Evolutionary conservation across 768 basidiomycete species (phyloP), one percentile per base, ranked within the genome.

Genomic region (Tephrocybe sp.): DNA sequence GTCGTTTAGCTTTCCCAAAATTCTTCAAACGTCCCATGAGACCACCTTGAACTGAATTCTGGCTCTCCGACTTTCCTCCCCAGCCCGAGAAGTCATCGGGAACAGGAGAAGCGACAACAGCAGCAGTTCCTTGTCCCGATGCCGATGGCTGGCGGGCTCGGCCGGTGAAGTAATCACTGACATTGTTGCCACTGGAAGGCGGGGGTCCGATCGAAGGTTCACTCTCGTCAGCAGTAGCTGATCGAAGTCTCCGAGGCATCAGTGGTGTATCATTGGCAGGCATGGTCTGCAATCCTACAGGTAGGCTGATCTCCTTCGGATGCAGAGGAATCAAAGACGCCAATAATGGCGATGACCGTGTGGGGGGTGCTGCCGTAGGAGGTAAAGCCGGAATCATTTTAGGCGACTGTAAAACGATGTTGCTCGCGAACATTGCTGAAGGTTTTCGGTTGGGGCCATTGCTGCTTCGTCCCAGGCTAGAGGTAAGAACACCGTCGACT

Each of bases 21-120:
- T 72, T 85, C 65, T 85, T 90, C 52, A 94, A 67, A 55, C 88
- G 80, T 0, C 91, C 89, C 79, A 95, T 94, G 48, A 94, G 67
- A 1, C 88, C 79, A 20, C 74, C 67, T 4, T 86, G 82, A 3
- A 79, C 82, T 0, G 82, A 78, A 2, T 75, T 79, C 23, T 72
- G 65, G 5, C 73, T 65, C 11, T 74, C 73, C 30, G 66, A 50
- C 44, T 63, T 63, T 6, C 63, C 67, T 24, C 61, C 44, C 66
- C 73, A 78, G 52, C 75, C 74, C 51, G 79, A 74, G 49, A 82
- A 79, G 28, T 83, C 79, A 15, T 84, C 84, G 4, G 72, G 63
- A 14, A 84, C 84, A 4, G 72, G 63, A 21, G 68, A 66, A 4
- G 70, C n/a, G n/a, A n/a, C n/a, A n/a, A n/a, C 62, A 21, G 71